Evolutionary conservation across 176 grass and related monocot genomes (phyloP).

Genomic region (Metroxylon sagu): DNA sequence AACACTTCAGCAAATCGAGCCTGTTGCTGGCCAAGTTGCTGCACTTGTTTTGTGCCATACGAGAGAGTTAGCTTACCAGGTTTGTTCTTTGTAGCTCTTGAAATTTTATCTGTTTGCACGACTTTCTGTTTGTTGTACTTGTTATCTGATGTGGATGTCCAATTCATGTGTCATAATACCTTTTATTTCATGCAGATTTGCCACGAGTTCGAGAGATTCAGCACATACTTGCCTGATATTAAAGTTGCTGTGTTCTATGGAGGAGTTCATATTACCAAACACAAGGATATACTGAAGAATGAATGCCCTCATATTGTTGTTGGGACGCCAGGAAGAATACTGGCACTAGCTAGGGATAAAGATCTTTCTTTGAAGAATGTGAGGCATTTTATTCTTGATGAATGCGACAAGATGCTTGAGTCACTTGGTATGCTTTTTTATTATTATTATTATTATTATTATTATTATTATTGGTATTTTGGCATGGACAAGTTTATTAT

Average conservation of each 20-base stretch:
- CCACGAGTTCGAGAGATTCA: slow-evolving; percentile 98
- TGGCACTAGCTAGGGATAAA: slow-evolving; percentile 69
- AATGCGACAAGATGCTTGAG: slow-evolving; percentile 98
- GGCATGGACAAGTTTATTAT: neutral
- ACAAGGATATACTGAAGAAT: slow-evolving; percentile 95
- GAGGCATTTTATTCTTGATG: slow-evolving; percentile 98
- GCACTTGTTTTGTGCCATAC: slow-evolving; percentile 94
- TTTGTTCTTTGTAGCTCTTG: neutral
- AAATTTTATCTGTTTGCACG: too few species aligned
- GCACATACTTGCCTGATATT: slow-evolving; percentile 72
- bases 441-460: too few species aligned
- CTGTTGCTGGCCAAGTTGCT: slow-evolving; percentile 75
- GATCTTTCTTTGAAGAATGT: slow-evolving; percentile 98
- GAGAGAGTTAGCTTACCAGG: slow-evolving; percentile 89
- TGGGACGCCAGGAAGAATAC: slow-evolving; percentile 58
- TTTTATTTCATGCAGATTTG: slow-evolving; percentile 52
- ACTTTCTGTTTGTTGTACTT: too few species aligned
- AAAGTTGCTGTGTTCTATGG: slow-evolving; percentile 99
- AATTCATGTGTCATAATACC: too few species aligned
- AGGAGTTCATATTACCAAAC: slow-evolving; percentile 88
- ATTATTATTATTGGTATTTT: too few species aligned
- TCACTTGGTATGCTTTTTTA: slow-evolving; percentile 62
- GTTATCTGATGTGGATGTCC: too few species aligned
- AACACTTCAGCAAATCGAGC: slow-evolving; percentile 94
- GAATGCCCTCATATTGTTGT: slow-evolving; percentile 98